Evolutionary conservation across 306 rosid species (phyloP).

Genomic region (Casuarina glauca): DNA sequence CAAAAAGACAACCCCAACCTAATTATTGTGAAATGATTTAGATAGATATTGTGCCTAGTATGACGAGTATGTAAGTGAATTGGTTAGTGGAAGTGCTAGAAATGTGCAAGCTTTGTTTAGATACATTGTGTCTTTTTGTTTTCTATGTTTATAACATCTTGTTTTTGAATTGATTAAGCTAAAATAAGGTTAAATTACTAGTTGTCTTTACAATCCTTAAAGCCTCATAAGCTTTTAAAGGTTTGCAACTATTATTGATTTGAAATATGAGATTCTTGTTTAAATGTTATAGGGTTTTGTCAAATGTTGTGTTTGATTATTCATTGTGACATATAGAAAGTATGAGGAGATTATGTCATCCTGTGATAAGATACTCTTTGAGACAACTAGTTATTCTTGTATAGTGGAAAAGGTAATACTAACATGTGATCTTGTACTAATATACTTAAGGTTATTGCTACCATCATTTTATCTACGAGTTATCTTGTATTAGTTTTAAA

Average conservation of each 20-base stretch:
- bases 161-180: conserved; percentile 42
- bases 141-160: conserved; percentile 65
- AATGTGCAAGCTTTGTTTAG: conserved; percentile 72
- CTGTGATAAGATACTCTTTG: conserved; percentile 68
- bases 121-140: conserved; percentile 64
- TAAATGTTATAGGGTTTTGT: not conserved
- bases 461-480: not conserved
- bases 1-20: conserved; percentile 58
- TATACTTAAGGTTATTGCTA: not conserved
- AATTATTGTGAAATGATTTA: conserved; percentile 67
- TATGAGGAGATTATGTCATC: conserved; percentile 90
- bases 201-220: conserved; percentile 80
- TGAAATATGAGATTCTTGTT: not conserved
- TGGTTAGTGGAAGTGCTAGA: conserved; percentile 96
- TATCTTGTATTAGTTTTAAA: conserved; percentile 17
- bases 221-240: conserved; percentile 65
- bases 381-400: conserved; percentile 72
- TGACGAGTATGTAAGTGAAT: conserved; percentile 81
- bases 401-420: conserved; percentile 61
- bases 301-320: not conserved
- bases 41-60: conserved; percentile 62
- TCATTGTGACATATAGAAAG: conserved; percentile 42
- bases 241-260: not conserved
- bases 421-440: not conserved
- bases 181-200: conserved; percentile 61